Percentiles rank a stretch among this genome's conserved stretches.
Conservation (phyloP, 176 grass and related monocot species). For the Coix lacrymajobi region DNA sequence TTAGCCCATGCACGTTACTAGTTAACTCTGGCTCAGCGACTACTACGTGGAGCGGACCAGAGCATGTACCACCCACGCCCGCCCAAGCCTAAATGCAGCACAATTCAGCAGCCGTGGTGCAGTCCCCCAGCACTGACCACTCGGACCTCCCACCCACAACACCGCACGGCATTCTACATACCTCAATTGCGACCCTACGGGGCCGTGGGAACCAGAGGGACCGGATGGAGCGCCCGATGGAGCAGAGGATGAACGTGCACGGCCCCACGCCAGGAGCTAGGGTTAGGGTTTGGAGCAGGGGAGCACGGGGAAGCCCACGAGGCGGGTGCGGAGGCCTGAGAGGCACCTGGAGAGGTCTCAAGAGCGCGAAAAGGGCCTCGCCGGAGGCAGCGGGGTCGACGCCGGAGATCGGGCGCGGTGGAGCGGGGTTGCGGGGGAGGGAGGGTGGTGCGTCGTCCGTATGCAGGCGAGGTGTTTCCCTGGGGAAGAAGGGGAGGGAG, state of each 20-base stretch:
- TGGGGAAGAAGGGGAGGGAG: slow-evolving; percentile 11
- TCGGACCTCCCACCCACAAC: background rate
- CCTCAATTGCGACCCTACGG: slow-evolving; percentile 14
- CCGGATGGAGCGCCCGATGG: background rate
- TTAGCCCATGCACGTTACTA: slow-evolving; percentile 5
- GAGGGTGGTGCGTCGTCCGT: slow-evolving; percentile 16
- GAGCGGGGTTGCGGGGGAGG: slow-evolving; percentile 5
- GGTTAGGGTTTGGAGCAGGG: slow-evolving; percentile 58
- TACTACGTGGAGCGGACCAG: background rate
- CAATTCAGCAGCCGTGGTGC: slow-evolving; percentile 20
- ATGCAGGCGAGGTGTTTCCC: slow-evolving; percentile 27
- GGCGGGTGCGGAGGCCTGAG: background rate
- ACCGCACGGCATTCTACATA: background rate
- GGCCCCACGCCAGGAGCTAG: slow-evolving; percentile 37
- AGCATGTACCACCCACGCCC: background rate
- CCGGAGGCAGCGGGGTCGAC: background rate
- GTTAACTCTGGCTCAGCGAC: background rate
- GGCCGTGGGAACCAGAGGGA: background rate
- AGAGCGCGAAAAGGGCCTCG: background rate
- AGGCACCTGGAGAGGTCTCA: background rate
- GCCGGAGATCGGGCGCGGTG: slow-evolving; percentile 35
- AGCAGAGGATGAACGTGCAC: slow-evolving; percentile 24
- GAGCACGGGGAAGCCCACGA: background rate
- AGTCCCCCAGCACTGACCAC: background rate
- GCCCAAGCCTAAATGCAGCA: slow-evolving; percentile 27